These are phyloP conservation scores for Guillardia theta DNA, from an alignment of 78 protist genomes.

Conservation along the genomic window DNA sequence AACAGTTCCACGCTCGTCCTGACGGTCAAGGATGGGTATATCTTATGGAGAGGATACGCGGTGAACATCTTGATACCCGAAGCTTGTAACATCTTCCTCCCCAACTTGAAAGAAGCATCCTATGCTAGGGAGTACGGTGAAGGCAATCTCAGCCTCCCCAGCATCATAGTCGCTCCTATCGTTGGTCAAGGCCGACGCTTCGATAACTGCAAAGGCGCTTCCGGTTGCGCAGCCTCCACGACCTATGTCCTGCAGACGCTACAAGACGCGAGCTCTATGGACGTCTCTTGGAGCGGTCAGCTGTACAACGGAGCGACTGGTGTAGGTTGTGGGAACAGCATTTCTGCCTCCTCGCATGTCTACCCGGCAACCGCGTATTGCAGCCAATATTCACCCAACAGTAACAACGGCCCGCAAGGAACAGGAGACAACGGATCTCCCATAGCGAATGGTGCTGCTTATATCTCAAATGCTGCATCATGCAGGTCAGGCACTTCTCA, in stretches of 20 bases:
- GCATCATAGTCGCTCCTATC: not conserved
- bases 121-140: not conserved
- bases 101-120: not conserved
- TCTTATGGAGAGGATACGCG: not conserved
- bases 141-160: not conserved
- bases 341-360: not conserved
- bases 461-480: too few species aligned
- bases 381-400: not conserved
- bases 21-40: not conserved
- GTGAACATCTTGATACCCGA: not conserved
- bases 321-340: not conserved
- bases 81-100: not conserved
- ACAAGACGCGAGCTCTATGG: not conserved
- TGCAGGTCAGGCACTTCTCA: not conserved
- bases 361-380: not conserved
- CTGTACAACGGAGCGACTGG: not conserved
- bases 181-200: not conserved
- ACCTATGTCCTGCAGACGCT: not conserved
- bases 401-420: not conserved
- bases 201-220: not conserved
- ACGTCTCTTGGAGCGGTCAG: not conserved
- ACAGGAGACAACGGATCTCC: not conserved
- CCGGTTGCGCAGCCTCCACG: not conserved
- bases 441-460: not conserved
- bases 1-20: not conserved